These are phyloP conservation scores for Pharus latifolius DNA, from an alignment of 176 grass and related monocot genomes.

Conservation along the genomic window DNA sequence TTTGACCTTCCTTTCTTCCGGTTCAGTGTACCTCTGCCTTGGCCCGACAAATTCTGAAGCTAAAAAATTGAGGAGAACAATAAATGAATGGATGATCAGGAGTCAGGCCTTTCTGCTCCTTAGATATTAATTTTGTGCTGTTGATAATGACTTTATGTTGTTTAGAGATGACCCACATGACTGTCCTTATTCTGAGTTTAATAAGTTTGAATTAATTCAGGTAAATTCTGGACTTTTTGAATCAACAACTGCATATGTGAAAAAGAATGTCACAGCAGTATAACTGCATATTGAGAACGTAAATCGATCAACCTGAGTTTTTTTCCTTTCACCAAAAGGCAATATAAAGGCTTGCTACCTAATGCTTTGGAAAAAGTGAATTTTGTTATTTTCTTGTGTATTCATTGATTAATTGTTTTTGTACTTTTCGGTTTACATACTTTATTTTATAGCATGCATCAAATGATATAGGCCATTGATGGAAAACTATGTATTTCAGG, in stretches of 20 bases:
- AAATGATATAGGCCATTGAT: background rate
- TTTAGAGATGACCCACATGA: background rate
- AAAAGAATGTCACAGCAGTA: background rate
- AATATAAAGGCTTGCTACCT: background rate
- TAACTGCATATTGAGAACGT: background rate
- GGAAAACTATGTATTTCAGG: conserved; percentile 38
- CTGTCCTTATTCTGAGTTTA: background rate
- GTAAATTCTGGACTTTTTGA: background rate
- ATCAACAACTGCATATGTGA: background rate
- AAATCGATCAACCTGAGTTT: too few species aligned
- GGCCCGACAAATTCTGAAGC: background rate
- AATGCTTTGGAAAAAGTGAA: background rate
- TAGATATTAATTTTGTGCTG: background rate
- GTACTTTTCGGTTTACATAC: background rate
- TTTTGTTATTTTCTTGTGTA: background rate
- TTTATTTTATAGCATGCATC: background rate
- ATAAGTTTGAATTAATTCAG: background rate
- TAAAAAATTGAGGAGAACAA: too few species aligned
- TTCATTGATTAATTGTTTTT: background rate
- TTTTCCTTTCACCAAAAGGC: background rate
- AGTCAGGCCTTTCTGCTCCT: too few species aligned
- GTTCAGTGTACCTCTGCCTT: background rate
- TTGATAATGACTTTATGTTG: background rate
- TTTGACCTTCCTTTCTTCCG: background rate
- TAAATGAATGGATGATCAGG: too few species aligned